Conservation (phyloP, 306 rosid genomes). For the Trichosanthes truncata region DNA sequence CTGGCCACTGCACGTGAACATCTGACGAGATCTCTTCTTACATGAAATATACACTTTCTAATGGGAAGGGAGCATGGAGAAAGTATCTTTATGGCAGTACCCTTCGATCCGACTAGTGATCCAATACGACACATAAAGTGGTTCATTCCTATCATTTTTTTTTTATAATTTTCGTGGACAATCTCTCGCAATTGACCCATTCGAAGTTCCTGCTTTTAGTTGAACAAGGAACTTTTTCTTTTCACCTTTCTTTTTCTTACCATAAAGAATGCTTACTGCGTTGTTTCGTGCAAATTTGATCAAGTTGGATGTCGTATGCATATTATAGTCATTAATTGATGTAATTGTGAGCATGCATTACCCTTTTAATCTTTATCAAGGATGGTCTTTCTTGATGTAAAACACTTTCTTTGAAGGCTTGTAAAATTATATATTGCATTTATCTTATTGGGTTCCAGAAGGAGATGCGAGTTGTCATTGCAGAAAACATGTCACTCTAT, state of each 20-base stretch:
- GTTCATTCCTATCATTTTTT: not conserved
- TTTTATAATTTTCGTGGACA: not conserved
- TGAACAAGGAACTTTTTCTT: not conserved
- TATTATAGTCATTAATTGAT: not conserved
- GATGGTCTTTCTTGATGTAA: not conserved
- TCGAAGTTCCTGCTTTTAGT: not conserved
- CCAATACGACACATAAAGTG: not conserved
- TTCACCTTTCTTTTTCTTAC: not conserved
- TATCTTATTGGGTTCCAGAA: not conserved
- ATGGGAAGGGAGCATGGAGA: slow-evolving; percentile 5
- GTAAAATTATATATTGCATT: not conserved
- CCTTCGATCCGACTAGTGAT: not conserved
- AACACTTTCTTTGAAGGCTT: not conserved
- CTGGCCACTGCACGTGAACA: slow-evolving; percentile 73
- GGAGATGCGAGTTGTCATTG: not conserved
- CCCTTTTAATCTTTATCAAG: not conserved
- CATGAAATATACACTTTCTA: slow-evolving; percentile 17
- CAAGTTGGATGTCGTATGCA: not conserved
- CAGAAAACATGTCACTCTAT: not conserved
- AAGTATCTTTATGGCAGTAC: not conserved
- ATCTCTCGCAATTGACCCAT: not conserved
- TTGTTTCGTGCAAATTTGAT: not conserved
- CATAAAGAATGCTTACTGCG: not conserved
- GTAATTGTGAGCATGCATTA: not conserved
- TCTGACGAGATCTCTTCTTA: slow-evolving; percentile 57